A percentile compares a stretch with the other conserved stretches of the same genome.
These are phyloP conservation scores for Mycena indigotica DNA, from an alignment of 768 basidiomycete genomes.

Conservation along the genomic window DNA sequence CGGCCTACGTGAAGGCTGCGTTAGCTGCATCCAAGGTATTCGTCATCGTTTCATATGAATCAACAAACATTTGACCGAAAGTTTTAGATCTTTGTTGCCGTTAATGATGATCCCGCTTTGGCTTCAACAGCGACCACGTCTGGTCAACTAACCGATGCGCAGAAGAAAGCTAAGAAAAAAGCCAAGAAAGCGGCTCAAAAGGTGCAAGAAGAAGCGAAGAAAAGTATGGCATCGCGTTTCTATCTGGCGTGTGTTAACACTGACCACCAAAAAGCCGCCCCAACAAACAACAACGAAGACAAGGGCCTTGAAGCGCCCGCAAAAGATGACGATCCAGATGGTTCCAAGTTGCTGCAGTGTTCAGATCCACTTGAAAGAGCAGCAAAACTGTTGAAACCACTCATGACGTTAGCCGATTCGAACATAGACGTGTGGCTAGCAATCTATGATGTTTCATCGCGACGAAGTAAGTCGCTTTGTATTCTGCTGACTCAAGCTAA, in stretches of 20 bases:
- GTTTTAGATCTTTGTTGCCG: conserved; percentile 76
- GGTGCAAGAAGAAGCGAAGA: conserved; percentile 68
- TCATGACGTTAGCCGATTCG: conserved; percentile 52
- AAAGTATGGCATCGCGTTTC: conserved; percentile 47
- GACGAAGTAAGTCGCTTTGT: conserved; percentile 62
- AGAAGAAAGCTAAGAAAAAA: conserved; percentile 85
- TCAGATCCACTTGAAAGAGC: conserved; percentile 76
- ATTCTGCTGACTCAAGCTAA: not conserved
- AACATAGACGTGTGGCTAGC: conserved; percentile 73
- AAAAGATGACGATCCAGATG: conserved; percentile 87
- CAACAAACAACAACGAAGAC: conserved; percentile 55
- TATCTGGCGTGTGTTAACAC: conserved; percentile 6
- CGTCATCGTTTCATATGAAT: not conserved
- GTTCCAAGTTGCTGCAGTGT: conserved; percentile 64
- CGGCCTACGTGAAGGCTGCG: conserved; percentile 73
- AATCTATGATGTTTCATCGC: conserved; percentile 79
- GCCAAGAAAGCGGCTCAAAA: conserved; percentile 80
- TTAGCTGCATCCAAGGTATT: conserved; percentile 62
- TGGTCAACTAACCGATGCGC: conserved; percentile 56
- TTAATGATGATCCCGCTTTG: conserved; percentile 73
- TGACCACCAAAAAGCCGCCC: conserved; percentile 32
- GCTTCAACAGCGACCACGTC: conserved; percentile 44
- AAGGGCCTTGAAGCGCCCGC: conserved; percentile 63
- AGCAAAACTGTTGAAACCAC: conserved; percentile 64
- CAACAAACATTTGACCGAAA: conserved; percentile 13